Base-by-base conservation (phyloP, 2,329 filamentous ascomycete species). In the Blumeriella jaapii region DNA sequence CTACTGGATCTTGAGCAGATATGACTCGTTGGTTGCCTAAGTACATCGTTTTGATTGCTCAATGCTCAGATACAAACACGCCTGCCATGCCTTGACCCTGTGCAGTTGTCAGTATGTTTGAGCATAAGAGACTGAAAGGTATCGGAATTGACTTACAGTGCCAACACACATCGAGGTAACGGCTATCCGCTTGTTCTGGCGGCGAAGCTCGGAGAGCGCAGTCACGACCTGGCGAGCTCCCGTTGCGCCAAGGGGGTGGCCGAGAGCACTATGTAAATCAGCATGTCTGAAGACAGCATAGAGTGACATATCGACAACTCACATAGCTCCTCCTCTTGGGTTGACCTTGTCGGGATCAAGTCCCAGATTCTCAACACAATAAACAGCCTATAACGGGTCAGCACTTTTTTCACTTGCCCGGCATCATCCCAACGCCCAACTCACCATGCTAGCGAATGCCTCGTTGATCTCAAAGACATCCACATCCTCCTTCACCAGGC, bases 391-490 rank as follows among this genome's bases (percentile, higher is more conserved):
- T 15, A 91, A 69, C 93, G 23, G 11, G 20, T 37, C 20, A 37
- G 32, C 20, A 19, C 34, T 7, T 10, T 19, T 12, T 14, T 28
- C 31, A 19, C 13, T 6, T 4, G 10, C 13, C 5, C 20, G n/a
- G 9, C 20, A 15, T 17, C 6, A 13, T 3, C 4, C 26, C 14
- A 7, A 12, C 16, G 24, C 5, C 7, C 22, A n/a, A 93, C 71
- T 94, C 85, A 46, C 77, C 84, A 96, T 96, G 39, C 82, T 89
- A 28, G 89, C 89, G 60, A 96, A 96, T 1, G 89, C 89, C 72
- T 96, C 89, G 68, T 96, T 96, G 69, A 96, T 94, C 72, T 96
- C 89, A 57, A 74, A 95, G 55, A 96, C 85, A 58, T 96, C 89
- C 24, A 96, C 84, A 48, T 95, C 87, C 35, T 89, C 78, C 60